Base-by-base conservation (phyloP, 208 protist species). In the Perkinsela sp. region DNA sequence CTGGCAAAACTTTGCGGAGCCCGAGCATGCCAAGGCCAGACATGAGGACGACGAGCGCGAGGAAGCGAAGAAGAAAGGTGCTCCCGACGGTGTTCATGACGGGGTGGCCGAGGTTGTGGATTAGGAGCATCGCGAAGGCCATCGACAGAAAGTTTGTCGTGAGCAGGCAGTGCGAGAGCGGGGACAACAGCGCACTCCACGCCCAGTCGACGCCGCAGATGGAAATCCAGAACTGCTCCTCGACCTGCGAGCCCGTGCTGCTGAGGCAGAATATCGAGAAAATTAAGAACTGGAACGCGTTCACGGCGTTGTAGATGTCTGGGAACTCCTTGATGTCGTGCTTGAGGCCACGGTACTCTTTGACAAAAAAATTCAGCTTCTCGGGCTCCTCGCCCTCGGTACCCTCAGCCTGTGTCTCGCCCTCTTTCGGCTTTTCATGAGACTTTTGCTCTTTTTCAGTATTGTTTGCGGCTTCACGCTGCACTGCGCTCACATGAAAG, bases 121-220 rank as follows among this genome's bases (percentile, higher is more conserved):
- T 74, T 70, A 92, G 75, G 73, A 92, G 85, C 87, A 92, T 92
- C 1, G 82, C 81, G 70, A 78, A 89, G 1, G 87, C 76, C 83
- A 89, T 88, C 74, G 81, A 82, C 29, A 90, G 77, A 76, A 92
- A 92, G 72, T 92, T 89, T 71, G 89, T 87, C 40, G 79, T 90
- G 66, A 92, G 68, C 72, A 90, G 80, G 1, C 78, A 84, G 76
- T 92, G 87, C 31, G 40, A 6, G 13, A 88, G 75, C 67, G 83
- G 70, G 83, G 83, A 92, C 32, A 80, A 78, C 69, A 75, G 79
- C 29, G 86, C 83, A 30, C 76, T 78, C 69, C 87, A 77, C 40
- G 66, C 66, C 73, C 83, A 79, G 71, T 88, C 80, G 28, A 92
- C 75, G 30, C 79, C 83, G 78, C 77, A 88, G 67, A 85, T 78